phyloP scores from a whole-genome alignment of 768 basidiomycete species.

The Chalciporus chontae region DNA sequence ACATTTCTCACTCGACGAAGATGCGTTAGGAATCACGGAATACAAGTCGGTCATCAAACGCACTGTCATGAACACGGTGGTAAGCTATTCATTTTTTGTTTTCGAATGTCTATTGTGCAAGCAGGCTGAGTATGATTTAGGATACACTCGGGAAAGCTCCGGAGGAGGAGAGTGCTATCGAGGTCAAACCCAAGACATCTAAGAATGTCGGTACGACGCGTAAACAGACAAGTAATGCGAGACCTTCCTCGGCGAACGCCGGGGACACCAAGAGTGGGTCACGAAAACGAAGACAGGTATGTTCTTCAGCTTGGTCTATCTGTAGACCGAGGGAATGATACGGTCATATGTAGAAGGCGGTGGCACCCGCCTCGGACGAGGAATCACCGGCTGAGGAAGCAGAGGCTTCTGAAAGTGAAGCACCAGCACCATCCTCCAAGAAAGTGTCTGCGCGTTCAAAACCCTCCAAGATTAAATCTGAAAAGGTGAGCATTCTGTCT shows the following conservation, averaged over 20 bases:
- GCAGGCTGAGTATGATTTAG: slow-evolving; percentile 5
- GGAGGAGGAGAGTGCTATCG: background rate
- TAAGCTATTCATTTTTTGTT: slow-evolving; percentile 1
- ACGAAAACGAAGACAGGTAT: slow-evolving; percentile 14
- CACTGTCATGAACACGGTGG: slow-evolving; percentile 15
- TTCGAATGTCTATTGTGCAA: background rate
- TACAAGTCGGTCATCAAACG: slow-evolving; percentile 48
- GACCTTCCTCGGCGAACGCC: background rate
- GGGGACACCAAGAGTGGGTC: background rate
- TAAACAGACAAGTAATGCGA: background rate
- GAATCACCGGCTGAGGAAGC: background rate
- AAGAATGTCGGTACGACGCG: slow-evolving; percentile 11
- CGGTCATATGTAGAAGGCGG: background rate
- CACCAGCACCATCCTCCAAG: slow-evolving; percentile 3
- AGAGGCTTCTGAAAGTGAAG: slow-evolving; percentile 2
- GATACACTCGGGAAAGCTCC: slow-evolving; percentile 4
- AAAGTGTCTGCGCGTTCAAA: slow-evolving; percentile 9
- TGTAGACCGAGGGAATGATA: background rate
- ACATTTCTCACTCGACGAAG: slow-evolving; percentile 41
- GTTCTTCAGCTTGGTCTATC: background rate
- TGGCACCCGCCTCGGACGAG: background rate
- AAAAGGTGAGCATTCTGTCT: background rate
- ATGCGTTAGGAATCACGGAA: slow-evolving; percentile 39
- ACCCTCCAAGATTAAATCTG: slow-evolving; percentile 9
- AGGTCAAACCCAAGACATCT: background rate